Conservation (phyloP, 306 rosid genomes). For the Dryas alaskensis region DNA sequence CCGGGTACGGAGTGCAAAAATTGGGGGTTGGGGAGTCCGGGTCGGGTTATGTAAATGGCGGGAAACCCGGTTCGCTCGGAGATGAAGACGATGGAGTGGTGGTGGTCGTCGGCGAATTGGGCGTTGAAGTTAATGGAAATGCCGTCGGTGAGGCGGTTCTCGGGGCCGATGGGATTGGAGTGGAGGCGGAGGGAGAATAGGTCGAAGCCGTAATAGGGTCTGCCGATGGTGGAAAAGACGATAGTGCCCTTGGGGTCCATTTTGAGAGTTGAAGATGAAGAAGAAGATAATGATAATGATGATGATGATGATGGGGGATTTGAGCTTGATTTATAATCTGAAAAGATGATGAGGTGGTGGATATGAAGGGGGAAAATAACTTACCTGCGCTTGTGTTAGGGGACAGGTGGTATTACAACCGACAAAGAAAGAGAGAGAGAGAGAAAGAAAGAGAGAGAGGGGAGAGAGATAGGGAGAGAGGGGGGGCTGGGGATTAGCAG, state of each 20-base stretch:
- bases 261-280: neutral
- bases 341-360: no score
- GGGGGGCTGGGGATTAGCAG: no score
- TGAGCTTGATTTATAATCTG: no score
- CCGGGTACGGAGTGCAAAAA: constrained; percentile 32
- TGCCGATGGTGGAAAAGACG: constrained; percentile 57
- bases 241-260: constrained; percentile 57
- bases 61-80: constrained; percentile 71
- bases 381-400: no score
- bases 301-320: no score
- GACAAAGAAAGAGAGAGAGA: no score
- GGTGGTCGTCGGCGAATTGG: constrained; percentile 41
- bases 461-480: no score
- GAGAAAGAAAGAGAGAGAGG: no score
- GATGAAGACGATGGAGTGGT: constrained; percentile 44
- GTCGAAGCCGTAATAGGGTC: constrained; percentile 71
- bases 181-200: constrained; percentile 45
- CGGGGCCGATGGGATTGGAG: constrained; percentile 16
- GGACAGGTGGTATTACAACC: no score
- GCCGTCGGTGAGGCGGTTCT: constrained; percentile 65
- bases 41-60: constrained; percentile 39
- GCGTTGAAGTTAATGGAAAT: constrained; percentile 72
- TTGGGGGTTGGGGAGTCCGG: constrained; percentile 28
- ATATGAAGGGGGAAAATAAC: no score
- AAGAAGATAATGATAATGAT: neutral